phyloP scores from a whole-genome alignment of 345 rosid genomes.

The Stellera chamaejasme region DNA sequence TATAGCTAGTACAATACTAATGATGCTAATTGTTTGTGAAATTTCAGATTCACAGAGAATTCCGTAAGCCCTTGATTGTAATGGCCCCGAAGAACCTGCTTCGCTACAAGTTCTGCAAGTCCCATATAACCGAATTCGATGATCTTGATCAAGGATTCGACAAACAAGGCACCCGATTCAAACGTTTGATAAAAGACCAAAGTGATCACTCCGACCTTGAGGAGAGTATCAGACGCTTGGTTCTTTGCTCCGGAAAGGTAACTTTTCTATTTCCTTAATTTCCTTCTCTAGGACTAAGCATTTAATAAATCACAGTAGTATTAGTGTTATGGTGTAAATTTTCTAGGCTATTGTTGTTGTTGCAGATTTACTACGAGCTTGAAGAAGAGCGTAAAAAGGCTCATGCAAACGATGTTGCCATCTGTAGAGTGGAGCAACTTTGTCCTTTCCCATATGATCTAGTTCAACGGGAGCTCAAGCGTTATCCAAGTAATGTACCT shows the following conservation, averaged over 20 bases:
- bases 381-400: constrained; percentile 51
- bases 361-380: constrained; percentile 56
- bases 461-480: constrained; percentile 58
- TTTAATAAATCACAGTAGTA: neutral
- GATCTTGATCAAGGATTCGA: constrained; percentile 91
- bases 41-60: constrained; percentile 75
- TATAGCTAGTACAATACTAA: no score
- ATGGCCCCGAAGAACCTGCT: constrained; percentile 91
- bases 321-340: neutral
- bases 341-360: neutral
- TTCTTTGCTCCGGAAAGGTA: constrained; percentile 95
- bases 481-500: constrained; percentile 50
- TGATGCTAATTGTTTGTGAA: neutral
- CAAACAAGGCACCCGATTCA: constrained; percentile 93
- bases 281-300: neutral
- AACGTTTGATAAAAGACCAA: constrained; percentile 83
- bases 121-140: constrained; percentile 80
- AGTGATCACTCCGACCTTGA: constrained; percentile 69
- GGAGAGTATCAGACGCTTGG: constrained; percentile 65
- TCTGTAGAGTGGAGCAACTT: constrained; percentile 75
- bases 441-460: constrained; percentile 76
- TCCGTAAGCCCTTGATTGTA: constrained; percentile 85
- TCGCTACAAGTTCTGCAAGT: constrained; percentile 78
- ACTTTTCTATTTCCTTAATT: neutral
- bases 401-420: constrained; percentile 47